Percentiles rank a stretch among this genome's conserved stretches.
These are phyloP conservation scores for Cystobasidiaceae sp. DNA, from an alignment of 1,284 basidiomycete species.

Conservation along the genomic window DNA sequence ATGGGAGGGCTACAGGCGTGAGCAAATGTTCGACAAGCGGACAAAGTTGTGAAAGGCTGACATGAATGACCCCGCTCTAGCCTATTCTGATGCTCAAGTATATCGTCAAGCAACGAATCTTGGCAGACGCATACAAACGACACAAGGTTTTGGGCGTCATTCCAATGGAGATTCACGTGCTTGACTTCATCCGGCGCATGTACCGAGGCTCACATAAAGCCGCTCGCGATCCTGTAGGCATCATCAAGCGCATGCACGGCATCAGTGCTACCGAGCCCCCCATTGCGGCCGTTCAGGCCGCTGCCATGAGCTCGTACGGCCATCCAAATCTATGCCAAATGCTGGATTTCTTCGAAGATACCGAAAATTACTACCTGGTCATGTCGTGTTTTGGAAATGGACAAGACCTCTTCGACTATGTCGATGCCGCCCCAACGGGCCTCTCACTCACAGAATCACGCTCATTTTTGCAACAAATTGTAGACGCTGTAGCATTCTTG, in stretches of 20 bases:
- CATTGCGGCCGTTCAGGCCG: constrained; percentile 4
- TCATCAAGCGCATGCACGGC: constrained; percentile 6
- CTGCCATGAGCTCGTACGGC: constrained; percentile 50
- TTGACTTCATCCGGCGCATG: constrained; percentile 74
- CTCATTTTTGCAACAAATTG: constrained; percentile 86
- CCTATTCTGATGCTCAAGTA: constrained; percentile 84
- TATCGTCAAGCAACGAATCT: constrained; percentile 94
- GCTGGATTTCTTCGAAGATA: constrained; percentile 95
- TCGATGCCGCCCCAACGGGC: constrained; percentile 82
- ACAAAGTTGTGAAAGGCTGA: constrained; percentile 52
- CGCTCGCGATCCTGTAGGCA: constrained; percentile 49
- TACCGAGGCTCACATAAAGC: constrained; percentile 54
- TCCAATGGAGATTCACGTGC: constrained; percentile 97
- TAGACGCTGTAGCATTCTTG: constrained; percentile 84
- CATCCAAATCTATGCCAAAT: constrained; percentile 91
- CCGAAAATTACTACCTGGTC: constrained; percentile 87
- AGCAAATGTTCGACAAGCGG: constrained; percentile 45
- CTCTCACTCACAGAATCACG: constrained; percentile 70
- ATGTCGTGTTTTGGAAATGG: constrained; percentile 54
- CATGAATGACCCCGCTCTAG: constrained; percentile 37
- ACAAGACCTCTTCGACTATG: constrained; percentile 86
- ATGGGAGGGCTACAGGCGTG: constrained; percentile 71
- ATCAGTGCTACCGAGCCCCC: constrained; percentile 48
- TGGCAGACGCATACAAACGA: constrained; percentile 98
- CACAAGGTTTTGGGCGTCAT: constrained; percentile 93